phyloP scores from a whole-genome alignment of 2,329 filamentous ascomycete species.

The Xylaria sp. region DNA sequence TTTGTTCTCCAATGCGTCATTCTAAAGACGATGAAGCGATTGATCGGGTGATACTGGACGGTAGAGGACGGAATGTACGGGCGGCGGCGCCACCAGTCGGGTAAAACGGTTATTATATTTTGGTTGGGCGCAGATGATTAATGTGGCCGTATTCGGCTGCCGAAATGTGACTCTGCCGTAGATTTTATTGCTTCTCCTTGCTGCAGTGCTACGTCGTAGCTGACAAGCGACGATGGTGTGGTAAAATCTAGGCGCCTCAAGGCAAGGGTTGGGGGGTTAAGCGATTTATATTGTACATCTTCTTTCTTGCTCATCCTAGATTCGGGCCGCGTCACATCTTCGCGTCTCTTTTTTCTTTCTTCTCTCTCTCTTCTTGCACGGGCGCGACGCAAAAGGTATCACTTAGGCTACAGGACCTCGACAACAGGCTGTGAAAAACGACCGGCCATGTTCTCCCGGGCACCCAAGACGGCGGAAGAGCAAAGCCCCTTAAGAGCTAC shows the following conservation, averaged over 20 bases:
- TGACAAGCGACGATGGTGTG: slow-evolving; percentile 18
- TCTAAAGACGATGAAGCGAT: not conserved
- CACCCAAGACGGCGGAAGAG: slow-evolving; percentile 6
- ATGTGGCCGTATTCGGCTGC: slow-evolving; percentile 25
- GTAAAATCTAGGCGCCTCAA: slow-evolving; percentile 15
- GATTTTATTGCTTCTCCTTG: slow-evolving; percentile 16
- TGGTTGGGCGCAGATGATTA: slow-evolving; percentile 20
- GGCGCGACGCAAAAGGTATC: not conserved
- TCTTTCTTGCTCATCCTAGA: not conserved
- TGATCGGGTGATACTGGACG: slow-evolving; percentile 5
- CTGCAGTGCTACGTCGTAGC: slow-evolving; percentile 25
- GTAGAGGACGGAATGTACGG: not conserved
- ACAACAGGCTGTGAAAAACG: not conserved
- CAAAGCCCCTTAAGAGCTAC: not conserved
- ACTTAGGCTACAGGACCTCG: not conserved
- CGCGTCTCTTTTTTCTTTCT: not conserved
- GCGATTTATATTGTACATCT: not conserved
- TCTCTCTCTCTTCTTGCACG: too few species aligned
- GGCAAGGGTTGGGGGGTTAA: not conserved
- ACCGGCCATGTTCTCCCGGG: slow-evolving; percentile 10
- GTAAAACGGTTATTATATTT: slow-evolving; percentile 26
- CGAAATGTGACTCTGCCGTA: slow-evolving; percentile 20
- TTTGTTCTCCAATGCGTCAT: not conserved
- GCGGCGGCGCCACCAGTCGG: slow-evolving; percentile 17
- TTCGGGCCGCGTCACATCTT: slow-evolving; percentile 1